phyloP scores from a whole-genome alignment of 768 basidiomycete species.

The Trametes villosa region DNA sequence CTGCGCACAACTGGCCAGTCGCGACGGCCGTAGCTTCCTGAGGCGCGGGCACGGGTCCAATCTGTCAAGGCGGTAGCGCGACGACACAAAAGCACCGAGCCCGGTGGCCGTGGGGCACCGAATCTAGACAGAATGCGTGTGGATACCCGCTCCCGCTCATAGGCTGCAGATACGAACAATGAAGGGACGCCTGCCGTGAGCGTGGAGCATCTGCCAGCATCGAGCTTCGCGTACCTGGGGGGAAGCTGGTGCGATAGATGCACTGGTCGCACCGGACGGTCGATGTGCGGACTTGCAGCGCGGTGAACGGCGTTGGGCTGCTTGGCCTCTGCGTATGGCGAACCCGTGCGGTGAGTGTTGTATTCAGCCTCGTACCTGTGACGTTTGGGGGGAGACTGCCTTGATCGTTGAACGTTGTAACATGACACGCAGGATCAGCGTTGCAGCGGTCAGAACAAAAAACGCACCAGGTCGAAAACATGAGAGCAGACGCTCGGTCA shows the following conservation, averaged over 20 bases:
- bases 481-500: neutral
- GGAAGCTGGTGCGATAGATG: neutral
- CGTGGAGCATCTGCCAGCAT: conserved; percentile 4
- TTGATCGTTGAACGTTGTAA: no score
- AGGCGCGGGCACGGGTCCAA: no score
- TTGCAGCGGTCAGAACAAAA: no score
- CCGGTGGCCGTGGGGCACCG: neutral
- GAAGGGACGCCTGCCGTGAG: neutral
- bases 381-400: neutral
- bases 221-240: neutral
- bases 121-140: neutral
- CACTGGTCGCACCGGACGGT: no score
- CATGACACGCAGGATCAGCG: no score
- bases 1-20: neutral
- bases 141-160: neutral
- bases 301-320: neutral
- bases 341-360: no score
- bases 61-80: neutral
- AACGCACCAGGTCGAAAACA: no score
- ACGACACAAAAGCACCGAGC: conserved; percentile 1
- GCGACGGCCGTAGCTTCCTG: no score
- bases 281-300: no score
- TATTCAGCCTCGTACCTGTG: neutral
- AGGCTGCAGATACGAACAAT: neutral
- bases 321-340: neutral